Conservation (phyloP, 352 stramenopile genomes). For the Phytopythium boreale region DNA sequence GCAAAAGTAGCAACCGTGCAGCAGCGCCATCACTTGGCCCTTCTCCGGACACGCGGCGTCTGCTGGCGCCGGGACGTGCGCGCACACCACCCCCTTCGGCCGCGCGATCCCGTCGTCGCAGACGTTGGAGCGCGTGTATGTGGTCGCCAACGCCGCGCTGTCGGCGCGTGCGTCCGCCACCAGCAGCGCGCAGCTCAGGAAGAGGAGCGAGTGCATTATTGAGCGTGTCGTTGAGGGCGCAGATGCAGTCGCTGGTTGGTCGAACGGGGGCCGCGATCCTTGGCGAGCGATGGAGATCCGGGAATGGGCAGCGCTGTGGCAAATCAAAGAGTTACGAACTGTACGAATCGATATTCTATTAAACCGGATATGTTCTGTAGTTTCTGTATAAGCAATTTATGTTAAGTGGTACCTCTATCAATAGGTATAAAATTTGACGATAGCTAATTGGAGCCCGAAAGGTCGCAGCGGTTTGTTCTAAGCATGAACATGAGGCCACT, state of each 20-base stretch:
- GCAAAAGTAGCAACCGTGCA: slow-evolving; percentile 46
- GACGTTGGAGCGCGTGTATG: background rate
- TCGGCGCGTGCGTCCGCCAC: background rate
- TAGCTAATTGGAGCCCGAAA: background rate
- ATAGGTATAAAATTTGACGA: background rate
- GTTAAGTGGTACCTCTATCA: background rate
- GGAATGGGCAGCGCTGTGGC: background rate
- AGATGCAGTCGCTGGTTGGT: background rate
- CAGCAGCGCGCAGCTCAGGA: slow-evolving; percentile 5
- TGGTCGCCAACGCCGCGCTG: background rate
- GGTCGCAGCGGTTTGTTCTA: background rate
- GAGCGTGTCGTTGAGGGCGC: background rate
- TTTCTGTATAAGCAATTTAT: background rate
- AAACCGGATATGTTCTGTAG: background rate
- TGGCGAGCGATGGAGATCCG: background rate
- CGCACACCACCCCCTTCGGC: background rate
- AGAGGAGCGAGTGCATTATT: background rate
- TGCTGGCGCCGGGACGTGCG: background rate
- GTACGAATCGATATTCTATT: background rate
- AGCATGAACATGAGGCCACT: background rate
- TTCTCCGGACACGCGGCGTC: background rate
- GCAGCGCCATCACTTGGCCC: slow-evolving; percentile 32
- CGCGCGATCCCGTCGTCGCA: background rate
- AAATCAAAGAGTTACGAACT: background rate
- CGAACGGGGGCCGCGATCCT: background rate